Base-by-base conservation (phyloP, 1,139 yeast species). In the Geotrichum candidum region DNA sequence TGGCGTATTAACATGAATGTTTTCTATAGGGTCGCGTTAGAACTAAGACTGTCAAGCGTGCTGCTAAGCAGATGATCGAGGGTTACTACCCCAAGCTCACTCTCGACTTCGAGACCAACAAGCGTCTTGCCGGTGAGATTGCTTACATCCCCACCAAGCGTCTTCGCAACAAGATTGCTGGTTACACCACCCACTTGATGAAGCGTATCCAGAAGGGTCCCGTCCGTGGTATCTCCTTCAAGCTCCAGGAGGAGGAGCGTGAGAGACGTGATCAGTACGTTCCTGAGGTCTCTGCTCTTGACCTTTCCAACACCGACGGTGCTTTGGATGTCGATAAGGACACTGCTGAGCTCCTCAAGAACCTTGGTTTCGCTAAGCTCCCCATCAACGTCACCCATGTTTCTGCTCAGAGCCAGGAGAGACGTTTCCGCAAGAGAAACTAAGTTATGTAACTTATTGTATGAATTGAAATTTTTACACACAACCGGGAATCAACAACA, bases 151-250 rank as follows among this genome's bases (percentile, higher is more conserved):
- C 95, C 83, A 90, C 99, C 78, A 95, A 95, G 90, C 92, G 99
- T 85, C 89, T 95, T 82, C 94, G 99, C 87, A 95, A 95, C 95
- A 94, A 94, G 91, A 95, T 94, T 79, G 99, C 99, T 80, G 99
- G 99, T 81, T 94, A 92, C 96, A 94, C 99, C 83, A 94, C 99
- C 78, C 99, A 94, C 84, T 88, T 94, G 83, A 95, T 94, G 99
- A 92, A 90, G 88, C 92, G 99, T 86, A 94, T 94, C 79, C 99
- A 95, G 84, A 94, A 94, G 87, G 99, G 99, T 79, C 99, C 99
- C 85, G 99, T 94, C 76, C 92, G 98, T 88, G 99, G 99, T 86
- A 95, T 94, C 76, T 94, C 99, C 77, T 94, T 94, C 97, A 95
- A 95, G 84, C 90, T 94, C 79, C 99, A 94, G 87, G 99, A 94